A percentile compares a stretch with the other conserved stretches of the same genome.
Evolutionary conservation across 257 asterid species (phyloP).

Genomic region (Salvia rosmarinus): DNA sequence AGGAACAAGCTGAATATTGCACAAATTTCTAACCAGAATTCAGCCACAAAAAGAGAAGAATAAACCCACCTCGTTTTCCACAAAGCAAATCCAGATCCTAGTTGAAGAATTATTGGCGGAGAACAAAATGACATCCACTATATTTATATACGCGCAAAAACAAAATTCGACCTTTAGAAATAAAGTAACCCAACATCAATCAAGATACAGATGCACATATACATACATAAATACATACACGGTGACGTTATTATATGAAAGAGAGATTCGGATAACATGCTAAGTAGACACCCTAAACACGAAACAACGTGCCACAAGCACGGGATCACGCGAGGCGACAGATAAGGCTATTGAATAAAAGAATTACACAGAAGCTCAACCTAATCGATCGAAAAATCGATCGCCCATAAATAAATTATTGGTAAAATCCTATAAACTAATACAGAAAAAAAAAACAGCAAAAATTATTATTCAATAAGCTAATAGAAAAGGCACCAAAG

Average conservation of each 20-base stretch:
- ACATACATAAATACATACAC: slow-evolving; percentile 37
- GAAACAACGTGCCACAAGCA: slow-evolving; percentile 64
- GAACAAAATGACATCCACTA: slow-evolving; percentile 40
- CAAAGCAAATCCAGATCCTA: slow-evolving; percentile 54
- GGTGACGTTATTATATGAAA: slow-evolving; percentile 5
- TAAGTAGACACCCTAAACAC: slow-evolving; percentile 42
- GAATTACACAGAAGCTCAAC: slow-evolving; percentile 36
- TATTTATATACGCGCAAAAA: slow-evolving; percentile 28
- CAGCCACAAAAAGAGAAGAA: slow-evolving; percentile 34
- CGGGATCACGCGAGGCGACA: slow-evolving; percentile 60
- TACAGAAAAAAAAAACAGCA: slow-evolving; percentile 23
- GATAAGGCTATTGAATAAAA: slow-evolving; percentile 41
- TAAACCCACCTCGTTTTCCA: slow-evolving; percentile 46
- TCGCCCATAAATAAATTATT: slow-evolving; percentile 31
- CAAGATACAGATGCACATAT: slow-evolving; percentile 44
- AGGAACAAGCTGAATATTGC: slow-evolving; percentile 23
- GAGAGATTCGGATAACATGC: slow-evolving; percentile 43
- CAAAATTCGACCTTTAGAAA: slow-evolving; percentile 35
- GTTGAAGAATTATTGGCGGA: slow-evolving; percentile 36
- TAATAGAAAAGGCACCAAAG: slow-evolving; percentile 41
- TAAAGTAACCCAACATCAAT: slow-evolving; percentile 30
- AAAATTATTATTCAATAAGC: slow-evolving; percentile 24
- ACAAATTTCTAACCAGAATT: slow-evolving; percentile 21
- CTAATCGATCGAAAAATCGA: slow-evolving; percentile 26
- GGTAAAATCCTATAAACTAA: neutral